Evolutionary conservation across 768 basidiomycete genomes (phyloP).

Genomic region (Russula sp.): DNA sequence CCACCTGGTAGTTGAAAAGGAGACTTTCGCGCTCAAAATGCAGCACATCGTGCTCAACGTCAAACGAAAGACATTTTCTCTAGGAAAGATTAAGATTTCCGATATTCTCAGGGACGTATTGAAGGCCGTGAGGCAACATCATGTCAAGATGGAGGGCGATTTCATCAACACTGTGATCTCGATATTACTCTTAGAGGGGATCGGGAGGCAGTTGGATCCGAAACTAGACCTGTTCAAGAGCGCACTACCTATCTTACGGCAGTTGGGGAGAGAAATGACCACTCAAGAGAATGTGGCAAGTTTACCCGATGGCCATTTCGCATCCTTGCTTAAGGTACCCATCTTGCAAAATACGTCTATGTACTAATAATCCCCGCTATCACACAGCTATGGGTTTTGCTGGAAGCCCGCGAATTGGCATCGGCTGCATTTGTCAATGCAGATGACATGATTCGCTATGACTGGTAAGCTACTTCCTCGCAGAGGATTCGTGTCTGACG

Average conservation of each 20-base stretch:
- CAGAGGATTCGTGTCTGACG: not conserved
- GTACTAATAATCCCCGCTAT: slow-evolving; percentile 11
- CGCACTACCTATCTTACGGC: slow-evolving; percentile 86
- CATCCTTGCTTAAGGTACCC: slow-evolving; percentile 81
- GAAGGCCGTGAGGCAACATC: slow-evolving; percentile 77
- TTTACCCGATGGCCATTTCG: slow-evolving; percentile 64
- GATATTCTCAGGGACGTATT: slow-evolving; percentile 90
- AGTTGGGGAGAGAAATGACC: slow-evolving; percentile 89
- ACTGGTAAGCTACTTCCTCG: slow-evolving; percentile 51
- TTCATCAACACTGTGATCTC: slow-evolving; percentile 98
- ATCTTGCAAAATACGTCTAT: not conserved
- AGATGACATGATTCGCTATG: slow-evolving; percentile 83
- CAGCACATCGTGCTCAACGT: slow-evolving; percentile 91
- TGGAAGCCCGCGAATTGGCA: slow-evolving; percentile 87
- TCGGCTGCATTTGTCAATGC: slow-evolving; percentile 69
- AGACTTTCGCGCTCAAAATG: slow-evolving; percentile 96
- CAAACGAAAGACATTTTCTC: slow-evolving; percentile 94
- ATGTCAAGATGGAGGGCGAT: slow-evolving; percentile 98
- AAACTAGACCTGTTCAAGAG: slow-evolving; percentile 90
- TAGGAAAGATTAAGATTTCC: slow-evolving; percentile 94
- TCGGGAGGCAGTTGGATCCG: slow-evolving; percentile 91
- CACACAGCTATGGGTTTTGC: slow-evolving; percentile 78
- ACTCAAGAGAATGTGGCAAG: slow-evolving; percentile 56
- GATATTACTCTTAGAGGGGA: slow-evolving; percentile 89
- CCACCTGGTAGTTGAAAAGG: slow-evolving; percentile 81